Conservation (phyloP, 169 alveolate genomes). For the Eimeria necatrix region DNA sequence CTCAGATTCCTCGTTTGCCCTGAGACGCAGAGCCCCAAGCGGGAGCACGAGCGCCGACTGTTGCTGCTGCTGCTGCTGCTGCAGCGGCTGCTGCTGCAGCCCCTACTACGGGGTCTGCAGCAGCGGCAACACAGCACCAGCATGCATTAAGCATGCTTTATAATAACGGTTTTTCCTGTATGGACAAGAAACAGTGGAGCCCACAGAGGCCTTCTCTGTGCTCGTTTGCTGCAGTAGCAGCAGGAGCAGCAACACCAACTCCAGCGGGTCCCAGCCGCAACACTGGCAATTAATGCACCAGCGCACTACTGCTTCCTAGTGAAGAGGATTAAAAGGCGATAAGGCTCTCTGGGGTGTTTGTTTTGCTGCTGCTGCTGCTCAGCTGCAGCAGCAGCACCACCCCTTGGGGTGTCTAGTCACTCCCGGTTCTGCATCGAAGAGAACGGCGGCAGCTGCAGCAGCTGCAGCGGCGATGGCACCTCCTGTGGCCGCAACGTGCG, state of each 20-base stretch:
- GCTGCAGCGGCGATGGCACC: slow-evolving; percentile 19
- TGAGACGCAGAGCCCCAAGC: slow-evolving; percentile 19
- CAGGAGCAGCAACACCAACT: slow-evolving; percentile 4
- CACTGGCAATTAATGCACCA: background rate
- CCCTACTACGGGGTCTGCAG: background rate
- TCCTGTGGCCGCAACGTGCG: background rate
- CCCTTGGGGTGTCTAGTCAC: background rate
- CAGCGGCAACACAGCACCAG: slow-evolving; percentile 38
- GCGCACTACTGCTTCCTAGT: background rate
- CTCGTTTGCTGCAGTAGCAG: slow-evolving; percentile 36
- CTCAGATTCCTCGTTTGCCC: background rate
- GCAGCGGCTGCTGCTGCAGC: slow-evolving; percentile 1
- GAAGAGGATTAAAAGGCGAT: background rate
- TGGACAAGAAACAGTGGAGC: background rate
- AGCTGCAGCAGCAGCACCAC: background rate
- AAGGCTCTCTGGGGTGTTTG: background rate
- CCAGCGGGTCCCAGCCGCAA: slow-evolving; percentile 19
- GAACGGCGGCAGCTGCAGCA: slow-evolving; percentile 21
- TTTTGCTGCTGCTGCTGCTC: background rate
- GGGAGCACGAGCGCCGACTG: slow-evolving; percentile 28
- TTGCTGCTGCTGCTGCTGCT: slow-evolving; percentile 75
- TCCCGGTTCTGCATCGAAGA: background rate
- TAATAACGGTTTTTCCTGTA: background rate
- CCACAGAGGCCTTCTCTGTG: background rate
- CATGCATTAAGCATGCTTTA: background rate